Evolutionary conservation across 1,284 basidiomycete genomes (phyloP).

Genomic region (Puccinia horiana): DNA sequence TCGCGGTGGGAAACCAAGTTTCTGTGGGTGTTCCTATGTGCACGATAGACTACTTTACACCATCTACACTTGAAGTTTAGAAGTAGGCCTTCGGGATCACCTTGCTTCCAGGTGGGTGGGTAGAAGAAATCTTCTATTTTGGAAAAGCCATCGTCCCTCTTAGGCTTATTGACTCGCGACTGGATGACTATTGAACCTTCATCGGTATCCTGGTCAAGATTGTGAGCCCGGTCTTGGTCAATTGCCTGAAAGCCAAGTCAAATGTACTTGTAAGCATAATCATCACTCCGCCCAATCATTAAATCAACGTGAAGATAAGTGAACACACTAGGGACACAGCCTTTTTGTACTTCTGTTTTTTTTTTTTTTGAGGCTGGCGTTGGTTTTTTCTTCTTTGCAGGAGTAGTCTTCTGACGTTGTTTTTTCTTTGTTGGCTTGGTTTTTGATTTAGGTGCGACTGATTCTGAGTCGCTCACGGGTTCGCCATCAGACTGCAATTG

Average conservation of each 20-base stretch:
- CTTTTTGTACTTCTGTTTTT: not conserved
- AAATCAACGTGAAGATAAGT: not conserved
- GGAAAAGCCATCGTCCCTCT: not conserved
- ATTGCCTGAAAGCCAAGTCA: not conserved
- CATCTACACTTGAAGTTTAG: not conserved
- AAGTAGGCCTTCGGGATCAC: not conserved
- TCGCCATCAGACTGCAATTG: not conserved
- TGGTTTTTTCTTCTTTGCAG: not conserved
- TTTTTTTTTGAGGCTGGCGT: not conserved
- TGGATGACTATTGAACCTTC: not conserved
- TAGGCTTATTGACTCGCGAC: not conserved
- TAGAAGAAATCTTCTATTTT: not conserved
- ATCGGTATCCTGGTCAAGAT: not conserved
- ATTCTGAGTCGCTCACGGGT: not conserved
- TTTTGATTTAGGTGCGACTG: not conserved
- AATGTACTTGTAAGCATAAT: not conserved
- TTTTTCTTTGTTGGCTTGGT: not conserved
- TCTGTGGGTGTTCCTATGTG: not conserved
- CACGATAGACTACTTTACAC: slow-evolving; percentile 1
- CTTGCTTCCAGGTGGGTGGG: not conserved
- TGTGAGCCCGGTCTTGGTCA: not conserved
- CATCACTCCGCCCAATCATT: not conserved
- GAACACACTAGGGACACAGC: not conserved
- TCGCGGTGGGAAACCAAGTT: not conserved
- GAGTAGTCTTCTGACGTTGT: not conserved